phyloP scores from a whole-genome alignment of 495 filamentous ascomycete species.

The Aspergillus saccharolyticus region DNA sequence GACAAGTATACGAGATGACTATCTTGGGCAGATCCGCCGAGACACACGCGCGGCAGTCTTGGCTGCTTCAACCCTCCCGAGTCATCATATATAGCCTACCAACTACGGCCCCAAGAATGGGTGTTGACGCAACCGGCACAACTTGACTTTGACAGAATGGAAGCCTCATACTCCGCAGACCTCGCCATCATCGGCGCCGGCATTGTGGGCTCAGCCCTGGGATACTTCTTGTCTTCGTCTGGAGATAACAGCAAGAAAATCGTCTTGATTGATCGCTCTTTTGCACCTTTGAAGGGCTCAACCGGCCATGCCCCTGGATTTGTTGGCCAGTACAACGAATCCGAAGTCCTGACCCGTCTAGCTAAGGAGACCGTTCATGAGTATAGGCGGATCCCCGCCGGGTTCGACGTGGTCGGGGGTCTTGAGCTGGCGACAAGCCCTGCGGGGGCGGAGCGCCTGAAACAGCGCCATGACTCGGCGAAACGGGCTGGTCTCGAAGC shows the following conservation, averaged over 20 bases:
- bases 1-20: neutral
- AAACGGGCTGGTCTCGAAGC: conserved; percentile 21
- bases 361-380: conserved; percentile 29
- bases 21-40: neutral
- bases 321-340: conserved; percentile 36
- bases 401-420: conserved; percentile 28
- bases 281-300: conserved; percentile 21
- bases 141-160: neutral
- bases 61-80: neutral
- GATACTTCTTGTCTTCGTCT: conserved; percentile 27
- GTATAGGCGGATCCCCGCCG: conserved; percentile 25
- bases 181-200: conserved; percentile 43
- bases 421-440: conserved; percentile 27
- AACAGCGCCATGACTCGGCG: conserved; percentile 19
- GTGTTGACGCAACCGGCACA: neutral
- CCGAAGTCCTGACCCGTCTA: conserved; percentile 25
- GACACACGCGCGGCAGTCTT: neutral
- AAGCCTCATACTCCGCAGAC: conserved; percentile 12
- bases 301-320: conserved; percentile 33
- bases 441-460: conserved; percentile 21
- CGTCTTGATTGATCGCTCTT: conserved; percentile 24
- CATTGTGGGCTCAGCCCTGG: conserved; percentile 39
- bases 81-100: neutral
- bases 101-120: neutral
- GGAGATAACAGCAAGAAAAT: conserved; percentile 16